Evolutionary conservation across 352 stramenopile species (phyloP), one percentile per base, ranked within the genome.

Genomic region (Globisporangium mamillatum): DNA sequence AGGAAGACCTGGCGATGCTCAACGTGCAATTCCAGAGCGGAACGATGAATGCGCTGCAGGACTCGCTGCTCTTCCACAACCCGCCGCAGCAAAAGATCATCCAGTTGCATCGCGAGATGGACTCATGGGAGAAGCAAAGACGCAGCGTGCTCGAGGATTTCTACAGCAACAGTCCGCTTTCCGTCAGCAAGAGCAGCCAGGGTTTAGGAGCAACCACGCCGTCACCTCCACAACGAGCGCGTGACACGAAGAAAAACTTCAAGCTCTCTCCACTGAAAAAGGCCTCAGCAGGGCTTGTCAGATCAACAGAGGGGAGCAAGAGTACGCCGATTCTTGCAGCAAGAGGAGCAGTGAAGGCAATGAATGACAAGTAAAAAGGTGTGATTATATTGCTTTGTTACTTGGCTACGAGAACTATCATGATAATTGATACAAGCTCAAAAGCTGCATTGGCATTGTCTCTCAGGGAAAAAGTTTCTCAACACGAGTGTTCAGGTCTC

Each of bases 21-120:
- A 75, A 79, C 22, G 73, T 92, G 52, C 84, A 92, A 77, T 92
- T 88, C 61, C 74, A 88, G 70, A 89, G 79, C 62, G 78, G 82
- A 57, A 83, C 81, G 12, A 91, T 92, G 84, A 92, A 92, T 63
- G 81, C 84, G 52, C 70, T 92, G 50, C 84, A 92, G 69, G 81
- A 85, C 46, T 92, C 84, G 60, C 72, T 92, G 46, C 74, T 91
- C 22, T 92, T 90, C 73, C 84, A 92, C 77, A 92, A 92, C 68
- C 84, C 84, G 12, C 81, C 84, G 32, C 79, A 90, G 63, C 84
- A 90, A 44, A 92, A 92, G 68, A 81, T 92, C 61, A 62, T 84
- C 22, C 84, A 92, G 62, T 55, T 92, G 7, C 79, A 79, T 22
- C 75, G 70, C 5, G 84, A 92, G 66, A 70, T 80, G 6, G 72